phyloP scores from a whole-genome alignment of 768 basidiomycete genomes.

The Panellus pusillus region DNA sequence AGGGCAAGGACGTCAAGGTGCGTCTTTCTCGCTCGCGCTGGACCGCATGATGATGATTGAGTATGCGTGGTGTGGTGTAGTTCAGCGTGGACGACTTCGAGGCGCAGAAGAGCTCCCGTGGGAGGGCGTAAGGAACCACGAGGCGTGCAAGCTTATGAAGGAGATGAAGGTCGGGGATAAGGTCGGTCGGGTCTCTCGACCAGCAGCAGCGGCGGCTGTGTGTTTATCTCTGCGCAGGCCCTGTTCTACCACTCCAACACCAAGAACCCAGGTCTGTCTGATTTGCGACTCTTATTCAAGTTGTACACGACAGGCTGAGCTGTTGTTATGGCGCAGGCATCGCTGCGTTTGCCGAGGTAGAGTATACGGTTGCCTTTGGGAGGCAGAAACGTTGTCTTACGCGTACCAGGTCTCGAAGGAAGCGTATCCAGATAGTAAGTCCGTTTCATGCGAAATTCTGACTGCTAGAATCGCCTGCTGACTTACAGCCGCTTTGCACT shows the following conservation, averaged over 20 bases:
- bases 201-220: too few species aligned
- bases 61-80: slow-evolving; percentile 33
- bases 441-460: slow-evolving; percentile 16
- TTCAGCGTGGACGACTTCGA: slow-evolving; percentile 90
- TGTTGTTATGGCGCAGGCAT: too few species aligned
- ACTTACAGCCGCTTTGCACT: too few species aligned
- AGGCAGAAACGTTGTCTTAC: slow-evolving; percentile 7
- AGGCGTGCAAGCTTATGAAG: slow-evolving; percentile 82
- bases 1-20: slow-evolving; percentile 86
- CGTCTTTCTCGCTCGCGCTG: not conserved
- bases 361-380: slow-evolving; percentile 12
- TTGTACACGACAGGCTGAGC: too few species aligned
- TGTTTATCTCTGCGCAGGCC: slow-evolving; percentile 43
- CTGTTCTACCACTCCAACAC: slow-evolving; percentile 89
- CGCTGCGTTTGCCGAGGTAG: slow-evolving; percentile 79
- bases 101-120: slow-evolving; percentile 62
- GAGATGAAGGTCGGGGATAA: slow-evolving; percentile 76
- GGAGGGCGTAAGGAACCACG: slow-evolving; percentile 87
- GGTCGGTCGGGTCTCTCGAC: slow-evolving; percentile 37
- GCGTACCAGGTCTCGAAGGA: slow-evolving; percentile 65
- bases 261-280: slow-evolving; percentile 66
- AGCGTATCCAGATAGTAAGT: slow-evolving; percentile 90
- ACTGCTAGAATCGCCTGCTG: too few species aligned
- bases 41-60: too few species aligned
- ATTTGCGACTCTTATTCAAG: too few species aligned